Conservation (phyloP, 148 eudicot species). For the Camellia lanceoleosa region DNA sequence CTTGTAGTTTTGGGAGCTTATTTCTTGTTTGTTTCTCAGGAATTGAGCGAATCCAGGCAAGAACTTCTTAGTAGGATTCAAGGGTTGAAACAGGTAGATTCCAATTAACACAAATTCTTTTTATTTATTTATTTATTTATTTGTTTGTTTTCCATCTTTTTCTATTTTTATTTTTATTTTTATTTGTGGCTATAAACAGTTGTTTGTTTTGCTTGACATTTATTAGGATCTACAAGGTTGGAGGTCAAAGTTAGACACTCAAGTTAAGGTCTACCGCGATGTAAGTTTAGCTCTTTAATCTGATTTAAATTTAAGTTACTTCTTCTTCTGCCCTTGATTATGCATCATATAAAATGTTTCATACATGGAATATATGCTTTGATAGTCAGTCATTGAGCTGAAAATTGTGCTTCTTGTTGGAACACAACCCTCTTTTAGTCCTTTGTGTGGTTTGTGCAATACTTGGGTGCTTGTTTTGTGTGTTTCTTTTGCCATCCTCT, state of each 20-base stretch:
- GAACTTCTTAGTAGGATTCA: constrained; percentile 74
- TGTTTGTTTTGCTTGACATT: constrained; percentile 8
- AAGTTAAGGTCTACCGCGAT: constrained; percentile 65
- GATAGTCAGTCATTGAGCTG: not conserved
- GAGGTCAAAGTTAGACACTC: constrained; percentile 83
- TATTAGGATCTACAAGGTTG: constrained; percentile 86
- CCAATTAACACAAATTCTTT: not conserved
- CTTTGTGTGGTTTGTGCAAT: too few relatives aligned
- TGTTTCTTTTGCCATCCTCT: not conserved
- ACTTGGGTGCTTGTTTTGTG: not conserved
- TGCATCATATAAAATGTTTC: not conserved
- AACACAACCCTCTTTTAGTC: not conserved
- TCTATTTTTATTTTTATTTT: not conserved
- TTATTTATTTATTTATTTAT: not conserved
- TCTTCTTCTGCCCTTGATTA: not conserved
- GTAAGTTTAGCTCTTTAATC: constrained; percentile 37
- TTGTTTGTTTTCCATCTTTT: not conserved
- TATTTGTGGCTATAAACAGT: not conserved
- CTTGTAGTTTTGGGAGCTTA: not conserved
- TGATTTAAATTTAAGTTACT: not conserved
- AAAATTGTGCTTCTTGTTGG: not conserved
- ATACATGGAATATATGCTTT: not conserved
- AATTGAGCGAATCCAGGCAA: constrained; percentile 64
- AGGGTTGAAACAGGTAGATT: constrained; percentile 64
- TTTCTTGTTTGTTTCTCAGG: constrained; percentile 32